These are phyloP conservation scores for Discostella stelligeroides DNA, from an alignment of 108 stramenopile genomes.

Conservation along the genomic window DNA sequence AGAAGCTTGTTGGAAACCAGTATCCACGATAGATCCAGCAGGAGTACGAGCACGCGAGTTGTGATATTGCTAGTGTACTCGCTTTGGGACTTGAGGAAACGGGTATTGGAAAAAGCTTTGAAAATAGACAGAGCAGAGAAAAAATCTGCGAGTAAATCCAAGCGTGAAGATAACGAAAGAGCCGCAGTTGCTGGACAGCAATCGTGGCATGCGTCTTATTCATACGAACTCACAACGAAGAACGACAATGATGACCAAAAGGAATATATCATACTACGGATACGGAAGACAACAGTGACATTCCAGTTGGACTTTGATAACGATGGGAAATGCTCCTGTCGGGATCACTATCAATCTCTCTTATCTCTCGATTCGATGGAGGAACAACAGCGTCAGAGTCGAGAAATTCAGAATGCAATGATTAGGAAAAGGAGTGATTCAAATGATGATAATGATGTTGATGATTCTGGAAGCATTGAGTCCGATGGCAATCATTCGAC, in stretches of 20 bases:
- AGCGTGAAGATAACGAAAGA: not conserved
- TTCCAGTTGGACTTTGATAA: slow-evolving; percentile 21
- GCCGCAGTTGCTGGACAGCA: not conserved
- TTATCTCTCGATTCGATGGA: not conserved
- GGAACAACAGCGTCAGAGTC: slow-evolving; percentile 1
- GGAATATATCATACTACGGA: slow-evolving; percentile 11
- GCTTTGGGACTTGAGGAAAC: slow-evolving; percentile 22
- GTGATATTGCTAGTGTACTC: slow-evolving; percentile 23
- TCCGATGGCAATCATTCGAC: slow-evolving; percentile 1
- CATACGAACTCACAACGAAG: slow-evolving; percentile 7
- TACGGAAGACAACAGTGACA: slow-evolving; percentile 11
- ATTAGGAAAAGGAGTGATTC: not conserved
- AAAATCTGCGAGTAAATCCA: too few relatives aligned
- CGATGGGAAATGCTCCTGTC: slow-evolving; percentile 31
- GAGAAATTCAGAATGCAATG: not conserved
- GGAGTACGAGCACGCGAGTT: not conserved
- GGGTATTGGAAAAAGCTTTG: slow-evolving; percentile 13
- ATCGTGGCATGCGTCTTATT: slow-evolving; percentile 8
- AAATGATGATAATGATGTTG: not conserved
- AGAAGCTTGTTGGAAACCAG: too few relatives aligned
- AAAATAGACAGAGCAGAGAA: too few relatives aligned
- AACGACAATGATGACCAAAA: not conserved
- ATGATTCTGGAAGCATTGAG: not conserved
- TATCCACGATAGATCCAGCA: not conserved
- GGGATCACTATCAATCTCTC: slow-evolving; percentile 17